Percentiles rank a stretch among this genome's conserved stretches.
These are phyloP conservation scores for Phyllosticta paracitricarpa DNA, from an alignment of 2,329 filamentous ascomycete species.

Conservation along the genomic window DNA sequence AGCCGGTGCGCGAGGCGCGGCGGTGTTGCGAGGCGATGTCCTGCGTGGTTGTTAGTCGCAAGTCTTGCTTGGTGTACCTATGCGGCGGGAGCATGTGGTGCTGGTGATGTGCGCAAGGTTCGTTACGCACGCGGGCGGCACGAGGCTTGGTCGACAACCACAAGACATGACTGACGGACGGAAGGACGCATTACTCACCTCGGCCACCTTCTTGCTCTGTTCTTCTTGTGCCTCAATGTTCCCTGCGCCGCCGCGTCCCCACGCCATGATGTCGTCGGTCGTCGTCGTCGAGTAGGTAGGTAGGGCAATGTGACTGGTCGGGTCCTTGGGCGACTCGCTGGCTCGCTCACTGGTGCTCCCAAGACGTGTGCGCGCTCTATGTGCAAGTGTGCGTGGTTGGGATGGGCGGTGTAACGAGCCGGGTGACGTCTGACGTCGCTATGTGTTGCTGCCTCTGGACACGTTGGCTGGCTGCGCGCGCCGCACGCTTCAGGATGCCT, in stretches of 20 bases:
- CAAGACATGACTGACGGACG: not conserved
- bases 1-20: constrained; percentile 13
- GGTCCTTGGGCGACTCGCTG: constrained; percentile 1
- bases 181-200: constrained; percentile 16
- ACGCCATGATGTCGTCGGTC: constrained; percentile 9
- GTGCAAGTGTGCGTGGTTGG: not conserved
- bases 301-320: too few relatives aligned
- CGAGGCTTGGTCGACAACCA: not conserved
- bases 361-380: too few relatives aligned
- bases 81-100: not conserved
- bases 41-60: not conserved
- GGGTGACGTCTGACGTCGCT: not conserved
- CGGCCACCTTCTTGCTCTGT: constrained; percentile 19
- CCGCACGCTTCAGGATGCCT: not conserved
- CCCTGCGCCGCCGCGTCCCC: constrained; percentile 36
- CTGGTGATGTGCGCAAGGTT: not conserved
- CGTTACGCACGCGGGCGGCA: not conserved
- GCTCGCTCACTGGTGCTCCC: too few relatives aligned
- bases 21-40: constrained; percentile 21
- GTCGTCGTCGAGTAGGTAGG: not conserved
- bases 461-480: not conserved
- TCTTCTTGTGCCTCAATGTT: constrained; percentile 26
- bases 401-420: not conserved
- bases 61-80: too few relatives aligned
- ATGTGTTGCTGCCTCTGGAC: not conserved